Base-by-base conservation (phyloP, 768 basidiomycete species). In the Mycena rebaudengoi region DNA sequence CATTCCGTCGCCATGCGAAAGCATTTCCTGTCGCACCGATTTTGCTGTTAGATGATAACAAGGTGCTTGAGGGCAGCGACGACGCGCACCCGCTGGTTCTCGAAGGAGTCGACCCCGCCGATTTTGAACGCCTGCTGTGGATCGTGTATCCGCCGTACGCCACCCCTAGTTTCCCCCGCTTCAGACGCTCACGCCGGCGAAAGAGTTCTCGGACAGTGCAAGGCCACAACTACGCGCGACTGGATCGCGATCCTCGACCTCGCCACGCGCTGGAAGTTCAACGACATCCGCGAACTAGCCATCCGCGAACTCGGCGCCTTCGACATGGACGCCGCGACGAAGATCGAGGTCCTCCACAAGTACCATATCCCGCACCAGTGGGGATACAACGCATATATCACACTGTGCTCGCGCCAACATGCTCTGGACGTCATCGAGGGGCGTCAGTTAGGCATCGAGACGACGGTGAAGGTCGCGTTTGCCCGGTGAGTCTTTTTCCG, bases 311-410 rank as follows among this genome's bases (percentile, higher is more conserved):
- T 79, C 14, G 50, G 57, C 11, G 41, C 72, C 50, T 48, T 79
- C 8, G 32, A 71, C 0, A 71, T 86, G 10, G 74, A 76, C 1
- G 79, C 85, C 0, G 72, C 85, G 0, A 76, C 80, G 21, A 83
- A 80, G 62, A 82, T 86, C 11, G 66, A 70, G 7, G 70, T 81
- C 0, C 81, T 82, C 60, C 80, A 81, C 30, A 45, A 67, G n/a
- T 77, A 80, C 63, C 60, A 72, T 0, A 71, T 86, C 32, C 37
- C 33, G 25, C 59, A 49, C 21, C 65, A 73, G 41, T 76, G 75
- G 73, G 70, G 68, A 12, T 61, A 64, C 28, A 51, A 58, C 20
- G 65, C 73, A 20, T 73, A 70, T 40, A 52, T 69, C 32, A 66
- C 51, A 12, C 58, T 76, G 46, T 70, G 70, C 30, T 53, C 63